A percentile compares a stretch with the other conserved stretches of the same genome.
Conservation (phyloP, 768 basidiomycete species). For the Tricholoma furcatifolium region DNA sequence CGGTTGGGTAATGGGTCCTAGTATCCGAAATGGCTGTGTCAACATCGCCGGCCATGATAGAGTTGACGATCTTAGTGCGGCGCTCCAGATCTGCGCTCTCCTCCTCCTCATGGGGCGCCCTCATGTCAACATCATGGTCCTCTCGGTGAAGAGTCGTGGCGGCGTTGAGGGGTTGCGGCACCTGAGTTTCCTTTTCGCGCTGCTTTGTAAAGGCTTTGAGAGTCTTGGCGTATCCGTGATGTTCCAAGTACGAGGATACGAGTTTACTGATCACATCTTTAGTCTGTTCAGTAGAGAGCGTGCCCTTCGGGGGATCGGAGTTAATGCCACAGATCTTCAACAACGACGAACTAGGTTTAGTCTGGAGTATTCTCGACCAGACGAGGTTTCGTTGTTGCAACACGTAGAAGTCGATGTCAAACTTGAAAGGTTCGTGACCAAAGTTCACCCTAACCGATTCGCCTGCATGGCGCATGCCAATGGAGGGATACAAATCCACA, state of each 20-base stretch:
- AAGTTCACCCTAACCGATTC: conserved; percentile 88
- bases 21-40: conserved; percentile 64
- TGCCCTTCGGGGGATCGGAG: conserved; percentile 21
- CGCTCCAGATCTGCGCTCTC: conserved; percentile 43
- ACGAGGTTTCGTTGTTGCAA: conserved; percentile 63
- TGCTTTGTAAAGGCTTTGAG: conserved; percentile 65
- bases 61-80: conserved; percentile 70
- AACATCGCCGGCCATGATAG: conserved; percentile 68
- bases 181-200: conserved; percentile 16
- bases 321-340: conserved; percentile 25
- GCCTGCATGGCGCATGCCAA: conserved; percentile 78
- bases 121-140: conserved; percentile 48
- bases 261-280: conserved; percentile 68
- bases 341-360: conserved; percentile 44
- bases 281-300: conserved; percentile 46
- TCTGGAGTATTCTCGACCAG: conserved; percentile 67
- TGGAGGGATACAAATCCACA: conserved; percentile 76
- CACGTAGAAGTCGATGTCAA: conserved; percentile 87
- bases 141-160: conserved; percentile 2
- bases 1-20: conserved; percentile 55
- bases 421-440: conserved; percentile 81
- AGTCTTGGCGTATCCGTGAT: conserved; percentile 80
- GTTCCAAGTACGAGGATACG: conserved; percentile 76
- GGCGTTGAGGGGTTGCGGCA: conserved; percentile 12
- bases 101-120: conserved; percentile 22